Evolutionary conservation across 495 filamentous ascomycete species (phyloP).

Genomic region (Lindgomyces ingoldianus): DNA sequence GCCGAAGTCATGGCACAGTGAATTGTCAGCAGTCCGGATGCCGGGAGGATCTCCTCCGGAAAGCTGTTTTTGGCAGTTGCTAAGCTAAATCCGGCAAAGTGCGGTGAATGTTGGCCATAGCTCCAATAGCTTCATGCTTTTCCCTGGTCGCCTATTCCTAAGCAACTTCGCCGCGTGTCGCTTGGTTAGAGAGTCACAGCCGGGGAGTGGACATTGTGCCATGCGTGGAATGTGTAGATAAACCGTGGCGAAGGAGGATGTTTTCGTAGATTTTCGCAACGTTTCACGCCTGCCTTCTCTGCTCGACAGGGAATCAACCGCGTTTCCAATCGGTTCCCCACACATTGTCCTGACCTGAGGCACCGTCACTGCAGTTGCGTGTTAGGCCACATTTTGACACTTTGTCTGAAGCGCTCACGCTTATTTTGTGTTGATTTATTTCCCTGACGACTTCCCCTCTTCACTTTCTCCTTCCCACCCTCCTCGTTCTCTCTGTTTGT

Average conservation of each 20-base stretch:
- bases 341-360: neutral
- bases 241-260: no score
- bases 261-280: no score
- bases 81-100: neutral
- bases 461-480: neutral
- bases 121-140: slow-evolving; percentile 9
- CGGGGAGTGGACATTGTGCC: no score
- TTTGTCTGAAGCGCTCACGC: no score
- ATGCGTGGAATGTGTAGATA: no score
- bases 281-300: no score
- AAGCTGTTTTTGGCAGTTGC: neutral
- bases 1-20: neutral
- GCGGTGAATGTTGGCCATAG: neutral
- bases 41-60: neutral
- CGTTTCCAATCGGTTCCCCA: no score
- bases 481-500: neutral
- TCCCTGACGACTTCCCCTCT: neutral
- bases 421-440: no score
- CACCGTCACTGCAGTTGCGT: no score
- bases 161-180: neutral
- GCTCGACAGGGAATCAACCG: no score
- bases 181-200: no score
- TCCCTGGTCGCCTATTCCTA: neutral
- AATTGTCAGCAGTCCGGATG: slow-evolving; percentile 20
- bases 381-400: no score